Base-by-base conservation (phyloP, 2,329 filamentous ascomycete genomes). In the Xylaria sp. region DNA sequence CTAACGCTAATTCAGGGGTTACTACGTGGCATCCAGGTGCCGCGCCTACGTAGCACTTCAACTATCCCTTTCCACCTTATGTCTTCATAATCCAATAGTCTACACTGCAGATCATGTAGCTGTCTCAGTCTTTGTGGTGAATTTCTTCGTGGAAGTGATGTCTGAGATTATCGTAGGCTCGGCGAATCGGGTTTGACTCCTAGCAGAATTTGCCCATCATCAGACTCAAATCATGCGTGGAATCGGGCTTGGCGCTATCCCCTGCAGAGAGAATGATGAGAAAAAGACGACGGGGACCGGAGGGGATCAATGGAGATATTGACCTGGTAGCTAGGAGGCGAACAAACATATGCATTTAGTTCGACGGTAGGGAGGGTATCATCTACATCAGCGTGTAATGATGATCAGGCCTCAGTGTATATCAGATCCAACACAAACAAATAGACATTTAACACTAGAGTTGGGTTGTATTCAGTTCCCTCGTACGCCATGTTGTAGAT, bases 121-220 rank as follows among this genome's bases (percentile, higher is more conserved):
- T 65, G 31, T 47, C 27, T 39, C 36, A n/a, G 20, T 55, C 42
- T 25, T 36, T 49, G n/a, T 42, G 2, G 49, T 36, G 22, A 56
- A 15, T 17, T 29, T 44, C 13, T 22, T 47, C 27, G 20, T 61
- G 15, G 20, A n/a, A 27, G 17, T 29, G 17, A 10, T 7, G n/a
- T 29, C 39, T 20, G 9, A 53, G 1, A 45, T 58, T 2, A 45
- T 58, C 27, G 6, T 58, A 29, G 36, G 15, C 36, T 27, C 44
- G 29, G 47, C 42, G 25, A 33, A 33, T 36, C n/a, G 11, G 11
- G n/a, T 45, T 45, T 25, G 25, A 47, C 33, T 33, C n/a, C 27
- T 13, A 10, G 39, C n/a, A n/a, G 29, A 38, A 20, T 42, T 27
- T 45, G 29, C n/a, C 17, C 49, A n/a, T 25, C 42, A 45, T 17